phyloP scores from a whole-genome alignment of 768 basidiomycete species.

The Inosperma sp. region DNA sequence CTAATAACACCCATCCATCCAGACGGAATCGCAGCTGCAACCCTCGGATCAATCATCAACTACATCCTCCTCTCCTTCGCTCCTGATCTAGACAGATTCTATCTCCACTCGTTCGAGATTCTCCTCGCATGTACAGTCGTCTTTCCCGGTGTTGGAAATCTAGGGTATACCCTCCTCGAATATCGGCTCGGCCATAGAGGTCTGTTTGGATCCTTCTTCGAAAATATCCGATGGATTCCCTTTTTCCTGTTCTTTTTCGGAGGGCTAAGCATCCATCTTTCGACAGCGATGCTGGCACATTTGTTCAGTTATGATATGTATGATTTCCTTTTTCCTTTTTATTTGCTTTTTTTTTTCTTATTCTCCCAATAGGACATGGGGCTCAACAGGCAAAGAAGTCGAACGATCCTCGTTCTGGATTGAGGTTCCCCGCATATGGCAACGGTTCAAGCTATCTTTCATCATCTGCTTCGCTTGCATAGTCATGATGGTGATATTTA shows the following conservation, averaged over 20 bases:
- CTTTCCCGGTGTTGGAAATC: conserved; percentile 72
- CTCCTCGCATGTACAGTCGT: conserved; percentile 72
- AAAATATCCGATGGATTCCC: conserved; percentile 56
- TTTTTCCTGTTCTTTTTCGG: conserved; percentile 5
- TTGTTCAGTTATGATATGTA: conserved; percentile 61
- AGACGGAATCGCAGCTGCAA: conserved; percentile 66
- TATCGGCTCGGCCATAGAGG: conserved; percentile 66
- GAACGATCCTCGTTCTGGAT: conserved; percentile 87
- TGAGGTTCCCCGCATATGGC: conserved; percentile 80
- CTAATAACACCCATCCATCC: background rate
- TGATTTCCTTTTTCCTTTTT: conserved; percentile 12
- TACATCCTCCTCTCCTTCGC: conserved; percentile 71
- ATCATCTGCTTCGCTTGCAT: conserved; percentile 55
- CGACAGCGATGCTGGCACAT: conserved; percentile 48
- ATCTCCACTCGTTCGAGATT: conserved; percentile 78
- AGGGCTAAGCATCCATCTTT: background rate
- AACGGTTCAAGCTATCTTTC: conserved; percentile 74
- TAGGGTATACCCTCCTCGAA: conserved; percentile 69
- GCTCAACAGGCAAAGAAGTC: conserved; percentile 70
- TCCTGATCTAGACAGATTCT: conserved; percentile 65
- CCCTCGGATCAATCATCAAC: conserved; percentile 63
- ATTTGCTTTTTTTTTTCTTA: conserved; percentile 3
- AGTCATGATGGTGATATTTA: conserved; percentile 59
- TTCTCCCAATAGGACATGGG: conserved; percentile 43
- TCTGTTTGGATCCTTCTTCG: conserved; percentile 43